Evolutionary conservation across 768 basidiomycete species (phyloP).

Genomic region (Gelatoporia subvermispora): DNA sequence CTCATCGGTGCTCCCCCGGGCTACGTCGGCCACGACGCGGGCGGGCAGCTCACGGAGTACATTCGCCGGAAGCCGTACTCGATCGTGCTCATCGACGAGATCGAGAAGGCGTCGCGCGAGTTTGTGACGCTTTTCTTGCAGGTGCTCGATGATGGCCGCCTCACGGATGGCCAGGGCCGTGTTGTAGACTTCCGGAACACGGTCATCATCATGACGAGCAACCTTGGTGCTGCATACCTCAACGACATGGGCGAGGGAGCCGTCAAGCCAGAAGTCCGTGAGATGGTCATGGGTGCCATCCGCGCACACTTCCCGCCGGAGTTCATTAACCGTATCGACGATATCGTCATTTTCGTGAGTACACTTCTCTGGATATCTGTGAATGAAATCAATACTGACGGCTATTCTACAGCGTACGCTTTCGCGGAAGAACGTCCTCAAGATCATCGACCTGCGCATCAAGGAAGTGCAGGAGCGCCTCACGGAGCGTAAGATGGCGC

Average conservation of each 20-base stretch:
- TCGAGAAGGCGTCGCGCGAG: constrained; percentile 85
- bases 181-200: constrained; percentile 86
- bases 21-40: constrained; percentile 88
- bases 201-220: constrained; percentile 93
- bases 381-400: constrained; percentile 25
- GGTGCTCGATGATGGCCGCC: constrained; percentile 86
- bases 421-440: constrained; percentile 68
- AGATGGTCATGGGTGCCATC: constrained; percentile 75
- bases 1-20: constrained; percentile 76
- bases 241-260: constrained; percentile 72
- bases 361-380: background rate
- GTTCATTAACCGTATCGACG: constrained; percentile 87
- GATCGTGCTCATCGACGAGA: constrained; percentile 81
- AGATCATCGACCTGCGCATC: constrained; percentile 86
- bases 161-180: constrained; percentile 92
- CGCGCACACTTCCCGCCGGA: constrained; percentile 88
- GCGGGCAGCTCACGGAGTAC: constrained; percentile 91
- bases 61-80: constrained; percentile 87
- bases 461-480: constrained; percentile 83
- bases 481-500: constrained; percentile 69
- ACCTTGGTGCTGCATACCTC: constrained; percentile 75
- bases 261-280: constrained; percentile 53
- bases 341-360: constrained; percentile 69
- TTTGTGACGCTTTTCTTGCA: constrained; percentile 72
- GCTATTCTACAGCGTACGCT: constrained; percentile 58